A percentile compares a stretch with the other conserved stretches of the same genome.
Evolutionary conservation across 768 basidiomycete genomes (phyloP).

Genomic region (Lyophyllum decastes): DNA sequence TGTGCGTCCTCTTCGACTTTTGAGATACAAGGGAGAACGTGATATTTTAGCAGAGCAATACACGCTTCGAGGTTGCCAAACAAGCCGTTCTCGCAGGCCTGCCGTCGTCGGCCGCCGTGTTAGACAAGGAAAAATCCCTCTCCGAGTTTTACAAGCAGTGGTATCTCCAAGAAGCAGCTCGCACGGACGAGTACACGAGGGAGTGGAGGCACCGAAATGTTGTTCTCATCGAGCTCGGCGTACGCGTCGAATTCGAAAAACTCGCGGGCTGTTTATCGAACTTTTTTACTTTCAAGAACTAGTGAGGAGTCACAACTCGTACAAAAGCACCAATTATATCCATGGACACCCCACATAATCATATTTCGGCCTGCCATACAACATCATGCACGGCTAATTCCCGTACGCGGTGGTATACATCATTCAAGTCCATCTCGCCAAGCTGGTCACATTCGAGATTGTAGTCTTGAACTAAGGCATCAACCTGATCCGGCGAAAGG

Average conservation of each 20-base stretch:
- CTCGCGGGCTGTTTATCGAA: constrained; percentile 34
- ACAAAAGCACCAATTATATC: neutral
- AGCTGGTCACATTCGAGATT: constrained; percentile 60
- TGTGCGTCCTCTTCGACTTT: constrained; percentile 42
- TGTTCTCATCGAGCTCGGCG: constrained; percentile 55
- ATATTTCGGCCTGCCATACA: constrained; percentile 31
- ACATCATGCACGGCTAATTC: constrained; percentile 60
- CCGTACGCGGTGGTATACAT: constrained; percentile 61
- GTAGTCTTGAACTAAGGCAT: constrained; percentile 61
- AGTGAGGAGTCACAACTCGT: neutral
- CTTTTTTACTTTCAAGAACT: constrained; percentile 23
- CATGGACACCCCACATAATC: constrained; percentile 9
- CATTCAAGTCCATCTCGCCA: constrained; percentile 57
- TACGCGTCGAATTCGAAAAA: constrained; percentile 53
- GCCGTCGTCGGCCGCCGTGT: constrained; percentile 46
- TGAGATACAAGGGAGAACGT: neutral
- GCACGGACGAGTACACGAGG: constrained; percentile 58
- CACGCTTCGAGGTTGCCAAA: constrained; percentile 76
- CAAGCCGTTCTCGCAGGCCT: constrained; percentile 56
- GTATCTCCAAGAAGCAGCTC: constrained; percentile 65
- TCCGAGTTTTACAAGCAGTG: constrained; percentile 76
- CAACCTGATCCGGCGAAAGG: constrained; percentile 64
- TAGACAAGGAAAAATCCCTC: constrained; percentile 67
- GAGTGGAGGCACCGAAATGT: constrained; percentile 71
- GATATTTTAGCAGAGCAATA: constrained; percentile 60